A percentile compares a stretch with the other conserved stretches of the same genome.
Evolutionary conservation across 2,329 filamentous ascomycete genomes (phyloP).

Genomic region (Epichloe uncinata): DNA sequence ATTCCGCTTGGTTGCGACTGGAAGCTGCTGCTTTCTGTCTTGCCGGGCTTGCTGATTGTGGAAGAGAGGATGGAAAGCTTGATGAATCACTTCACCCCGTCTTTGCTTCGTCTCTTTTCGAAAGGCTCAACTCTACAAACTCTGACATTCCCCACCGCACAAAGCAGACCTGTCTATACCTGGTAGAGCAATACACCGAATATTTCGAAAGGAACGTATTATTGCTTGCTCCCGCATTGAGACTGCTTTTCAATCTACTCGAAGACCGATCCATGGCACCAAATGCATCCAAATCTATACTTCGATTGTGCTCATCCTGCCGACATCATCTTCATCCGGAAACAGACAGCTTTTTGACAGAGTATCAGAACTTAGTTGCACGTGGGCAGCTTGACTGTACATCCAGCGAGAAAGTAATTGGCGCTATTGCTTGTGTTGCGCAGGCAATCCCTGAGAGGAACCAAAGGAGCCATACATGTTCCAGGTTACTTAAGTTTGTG

Average conservation of each 20-base stretch:
- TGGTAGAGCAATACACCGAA: conserved; percentile 60
- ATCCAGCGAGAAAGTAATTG: conserved; percentile 60
- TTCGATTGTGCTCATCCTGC: conserved; percentile 62
- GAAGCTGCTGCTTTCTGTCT: conserved; percentile 52
- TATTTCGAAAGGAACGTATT: conserved; percentile 62
- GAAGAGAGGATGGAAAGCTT: conserved; percentile 41
- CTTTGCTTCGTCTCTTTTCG: conserved; percentile 47
- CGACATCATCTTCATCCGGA: conserved; percentile 54
- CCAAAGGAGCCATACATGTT: conserved; percentile 39
- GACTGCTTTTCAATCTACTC: conserved; percentile 60
- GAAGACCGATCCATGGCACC: conserved; percentile 47
- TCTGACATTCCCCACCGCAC: conserved; percentile 45
- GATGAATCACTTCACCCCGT: conserved; percentile 47
- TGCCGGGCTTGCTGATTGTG: conserved; percentile 52
- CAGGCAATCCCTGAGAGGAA: conserved; percentile 53
- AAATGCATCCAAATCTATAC: conserved; percentile 63
- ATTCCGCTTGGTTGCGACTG: conserved; percentile 42
- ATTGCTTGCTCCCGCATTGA: conserved; percentile 56
- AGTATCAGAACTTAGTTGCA: conserved; percentile 55
- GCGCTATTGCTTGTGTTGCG: conserved; percentile 61
- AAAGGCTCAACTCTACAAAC: conserved; percentile 36
- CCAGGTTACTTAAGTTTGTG: conserved; percentile 47
- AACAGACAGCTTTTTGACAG: conserved; percentile 52
- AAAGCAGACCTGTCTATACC: conserved; percentile 53
- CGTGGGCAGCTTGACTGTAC: conserved; percentile 42